Conservation (phyloP, 495 filamentous ascomycete species). For the Neurospora sublineolata region DNA sequence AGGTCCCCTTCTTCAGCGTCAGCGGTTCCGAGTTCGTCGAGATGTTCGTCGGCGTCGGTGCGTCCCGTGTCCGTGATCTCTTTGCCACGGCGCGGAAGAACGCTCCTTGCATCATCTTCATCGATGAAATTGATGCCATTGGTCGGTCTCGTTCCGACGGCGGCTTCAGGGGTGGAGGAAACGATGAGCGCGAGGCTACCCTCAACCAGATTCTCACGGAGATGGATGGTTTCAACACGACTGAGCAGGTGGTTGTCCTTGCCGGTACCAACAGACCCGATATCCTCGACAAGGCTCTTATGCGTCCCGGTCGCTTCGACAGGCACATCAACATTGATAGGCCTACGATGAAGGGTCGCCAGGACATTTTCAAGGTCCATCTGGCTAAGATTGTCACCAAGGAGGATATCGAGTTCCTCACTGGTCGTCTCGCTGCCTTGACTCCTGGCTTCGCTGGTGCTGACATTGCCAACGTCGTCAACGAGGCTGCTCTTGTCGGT, state of each 20-base stretch:
- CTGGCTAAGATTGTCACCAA: slow-evolving; percentile 83
- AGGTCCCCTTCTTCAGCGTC: slow-evolving; percentile 94
- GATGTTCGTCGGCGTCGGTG: slow-evolving; percentile 98
- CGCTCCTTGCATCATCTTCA: slow-evolving; percentile 97
- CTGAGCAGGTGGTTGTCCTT: slow-evolving; percentile 94
- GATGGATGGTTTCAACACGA: slow-evolving; percentile 98
- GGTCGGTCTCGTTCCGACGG: slow-evolving; percentile 73
- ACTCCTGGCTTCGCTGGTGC: slow-evolving; percentile 95
- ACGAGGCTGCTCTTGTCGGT: slow-evolving; percentile 96
- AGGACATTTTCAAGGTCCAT: slow-evolving; percentile 93
- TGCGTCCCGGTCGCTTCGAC: slow-evolving; percentile 95
- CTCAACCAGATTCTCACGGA: slow-evolving; percentile 97
- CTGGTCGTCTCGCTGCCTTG: slow-evolving; percentile 76
- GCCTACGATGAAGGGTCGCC: slow-evolving; percentile 91
- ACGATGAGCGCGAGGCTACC: slow-evolving; percentile 92
- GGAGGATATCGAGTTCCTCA: slow-evolving; percentile 77
- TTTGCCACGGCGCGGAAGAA: slow-evolving; percentile 92
- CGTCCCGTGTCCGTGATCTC: slow-evolving; percentile 86
- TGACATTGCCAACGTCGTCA: slow-evolving; percentile 96
- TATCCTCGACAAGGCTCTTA: slow-evolving; percentile 85
- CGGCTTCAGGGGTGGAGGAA: slow-evolving; percentile 67
- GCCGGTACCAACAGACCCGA: slow-evolving; percentile 94
- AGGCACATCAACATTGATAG: slow-evolving; percentile 87
- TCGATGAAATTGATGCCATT: slow-evolving; percentile 98
- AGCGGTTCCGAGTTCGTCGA: slow-evolving; percentile 98